A percentile compares a stretch with the other conserved stretches of the same genome.
phyloP scores from a whole-genome alignment of 331 rosid genomes.

The Cydonia oblonga region DNA sequence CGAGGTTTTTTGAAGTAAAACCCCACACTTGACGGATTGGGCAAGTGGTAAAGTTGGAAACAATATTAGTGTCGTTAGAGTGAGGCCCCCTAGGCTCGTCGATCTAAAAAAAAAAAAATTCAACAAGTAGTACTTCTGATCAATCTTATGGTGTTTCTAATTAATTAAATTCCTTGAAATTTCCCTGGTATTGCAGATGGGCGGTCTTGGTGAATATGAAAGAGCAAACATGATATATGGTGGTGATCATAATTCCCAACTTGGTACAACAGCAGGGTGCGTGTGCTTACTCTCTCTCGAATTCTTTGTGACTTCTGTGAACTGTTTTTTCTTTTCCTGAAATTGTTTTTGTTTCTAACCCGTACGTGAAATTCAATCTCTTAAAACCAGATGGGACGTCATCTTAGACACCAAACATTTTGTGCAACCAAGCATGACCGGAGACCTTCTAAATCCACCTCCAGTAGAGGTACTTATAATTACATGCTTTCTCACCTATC shows the following conservation, averaged over 20 bases:
- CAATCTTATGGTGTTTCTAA: not conserved
- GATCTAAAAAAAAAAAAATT: too few species aligned
- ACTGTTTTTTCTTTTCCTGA: not conserved
- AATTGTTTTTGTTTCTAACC: not conserved
- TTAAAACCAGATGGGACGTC: slow-evolving; percentile 64
- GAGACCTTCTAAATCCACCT: slow-evolving; percentile 50
- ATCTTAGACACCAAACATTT: slow-evolving; percentile 39
- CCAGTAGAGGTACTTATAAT: not conserved
- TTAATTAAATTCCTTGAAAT: not conserved
- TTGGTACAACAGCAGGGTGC: slow-evolving; percentile 51
- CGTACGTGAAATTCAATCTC: slow-evolving; percentile 3
- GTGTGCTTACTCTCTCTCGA: not conserved
- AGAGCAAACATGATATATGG: slow-evolving; percentile 60
- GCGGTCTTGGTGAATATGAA: slow-evolving; percentile 63
- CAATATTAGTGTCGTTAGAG: too few species aligned
- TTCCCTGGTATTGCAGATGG: slow-evolving; percentile 35
- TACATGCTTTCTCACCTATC: not conserved
- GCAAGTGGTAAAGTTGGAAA: too few species aligned
- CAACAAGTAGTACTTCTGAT: too few species aligned
- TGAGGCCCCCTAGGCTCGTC: too few species aligned
- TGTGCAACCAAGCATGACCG: slow-evolving; percentile 50
- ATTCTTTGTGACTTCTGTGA: not conserved
- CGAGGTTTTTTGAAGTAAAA: too few species aligned
- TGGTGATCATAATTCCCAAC: slow-evolving; percentile 36
- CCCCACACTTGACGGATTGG: too few species aligned